Base-by-base conservation (phyloP, 345 rosid species). In the Citrus medica region DNA sequence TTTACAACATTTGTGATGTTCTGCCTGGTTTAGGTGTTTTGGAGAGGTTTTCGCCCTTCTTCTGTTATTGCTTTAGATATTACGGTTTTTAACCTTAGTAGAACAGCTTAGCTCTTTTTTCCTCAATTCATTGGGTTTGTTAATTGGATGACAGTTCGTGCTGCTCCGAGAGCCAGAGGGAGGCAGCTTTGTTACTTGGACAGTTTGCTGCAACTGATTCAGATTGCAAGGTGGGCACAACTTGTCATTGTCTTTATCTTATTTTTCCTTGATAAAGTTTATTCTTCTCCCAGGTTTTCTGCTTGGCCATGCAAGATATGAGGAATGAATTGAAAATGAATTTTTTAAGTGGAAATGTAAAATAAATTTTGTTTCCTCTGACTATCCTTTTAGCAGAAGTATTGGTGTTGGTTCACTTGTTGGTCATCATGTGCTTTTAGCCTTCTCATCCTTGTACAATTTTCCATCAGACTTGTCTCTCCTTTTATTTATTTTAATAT, bases 161-260 rank as follows among this genome's bases (percentile, higher is more conserved):
- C 86, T 96, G 99, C 88, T 86, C 98, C 28, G 99, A 96, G 88
- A 96, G 97, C 87, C 99, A 96, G 74, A 90, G 99, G 84, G 99
- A 96, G 87, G 99, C 99, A 9, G 99, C 99, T 83, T 87, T 96
- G 71, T 88, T 96, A 82, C 97, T 96, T 67, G 99, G 99, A 77
- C 99, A 96, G 79, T 96, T 96, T 88, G 99, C 98, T 73, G 98
- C 98, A 68, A 91, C 97, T 28, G 99, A 96, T 87, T 92, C 99
- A 73, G 99, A 96, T 87, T 92, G 97, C 87, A 96, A 96, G 98
- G 99, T 96, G 74, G 66, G 56, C 77, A 32, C 19, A 75, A 61
- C 32, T 28, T 19, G 33, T 67, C 25, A n/a, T 32, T 78, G 56
- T 55, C 25, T 25, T 79, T 69, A 75, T 67, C 73, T 51, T 67